These are phyloP conservation scores for Cystobasidiaceae sp. DNA, from an alignment of 1,284 basidiomycete species.

Conservation along the genomic window DNA sequence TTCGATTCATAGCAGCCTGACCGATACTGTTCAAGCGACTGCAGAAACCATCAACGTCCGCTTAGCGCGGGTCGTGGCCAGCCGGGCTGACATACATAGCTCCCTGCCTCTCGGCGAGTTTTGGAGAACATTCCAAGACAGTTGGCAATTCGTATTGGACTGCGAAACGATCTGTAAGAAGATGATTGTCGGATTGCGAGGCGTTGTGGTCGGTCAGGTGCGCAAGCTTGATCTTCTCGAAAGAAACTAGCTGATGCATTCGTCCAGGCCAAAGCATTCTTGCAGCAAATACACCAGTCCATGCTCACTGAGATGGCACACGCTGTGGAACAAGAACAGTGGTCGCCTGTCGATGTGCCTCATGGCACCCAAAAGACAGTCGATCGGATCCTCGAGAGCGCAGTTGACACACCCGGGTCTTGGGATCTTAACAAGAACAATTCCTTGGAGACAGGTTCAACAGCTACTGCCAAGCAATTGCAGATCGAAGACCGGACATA, in stretches of 20 bases:
- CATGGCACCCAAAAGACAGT: slow-evolving; percentile 63
- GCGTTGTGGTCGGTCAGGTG: slow-evolving; percentile 68
- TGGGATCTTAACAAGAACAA: slow-evolving; percentile 40
- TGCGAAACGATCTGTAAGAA: slow-evolving; percentile 77
- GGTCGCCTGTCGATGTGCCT: slow-evolving; percentile 74
- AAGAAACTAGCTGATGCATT: slow-evolving; percentile 34
- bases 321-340: slow-evolving; percentile 84
- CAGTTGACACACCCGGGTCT: slow-evolving; percentile 69
- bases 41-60: slow-evolving; percentile 79
- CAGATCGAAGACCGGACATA: slow-evolving; percentile 76
- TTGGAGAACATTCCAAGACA: slow-evolving; percentile 71
- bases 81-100: slow-evolving; percentile 72
- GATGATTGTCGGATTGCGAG: slow-evolving; percentile 87
- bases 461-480: slow-evolving; percentile 61
- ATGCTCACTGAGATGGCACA: slow-evolving; percentile 77
- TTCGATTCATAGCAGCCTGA: slow-evolving; percentile 51
- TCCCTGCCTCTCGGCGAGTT: slow-evolving; percentile 68
- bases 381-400: slow-evolving; percentile 69
- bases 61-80: slow-evolving; percentile 67
- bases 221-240: slow-evolving; percentile 47
- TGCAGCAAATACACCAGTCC: slow-evolving; percentile 78
- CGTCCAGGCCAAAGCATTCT: slow-evolving; percentile 71
- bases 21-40: slow-evolving; percentile 69
- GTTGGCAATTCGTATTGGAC: slow-evolving; percentile 81
- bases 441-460: not conserved